Conservation (phyloP, 805 yeast species). For the Wickerhamiella lipophila region DNA sequence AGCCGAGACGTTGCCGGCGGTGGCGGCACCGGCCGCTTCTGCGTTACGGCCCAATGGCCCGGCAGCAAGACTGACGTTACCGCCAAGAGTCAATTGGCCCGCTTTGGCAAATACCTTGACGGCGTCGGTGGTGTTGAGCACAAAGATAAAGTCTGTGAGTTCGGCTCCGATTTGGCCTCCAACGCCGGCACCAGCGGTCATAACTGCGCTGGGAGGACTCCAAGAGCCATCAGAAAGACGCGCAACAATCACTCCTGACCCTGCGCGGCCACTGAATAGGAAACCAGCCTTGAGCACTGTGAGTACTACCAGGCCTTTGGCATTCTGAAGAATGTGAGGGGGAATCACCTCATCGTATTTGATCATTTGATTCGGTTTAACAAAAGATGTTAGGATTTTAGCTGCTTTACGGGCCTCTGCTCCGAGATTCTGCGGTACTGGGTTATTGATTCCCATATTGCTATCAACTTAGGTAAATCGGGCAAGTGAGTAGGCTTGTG, state of each 20-base stretch:
- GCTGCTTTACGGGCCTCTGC: slow-evolving; percentile 92
- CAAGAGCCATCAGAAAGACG: slow-evolving; percentile 88
- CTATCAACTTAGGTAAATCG: not conserved
- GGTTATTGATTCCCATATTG: slow-evolving; percentile 75
- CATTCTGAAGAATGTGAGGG: slow-evolving; percentile 70
- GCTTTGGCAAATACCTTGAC: slow-evolving; percentile 87
- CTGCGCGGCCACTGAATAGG: slow-evolving; percentile 91
- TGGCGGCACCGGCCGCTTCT: slow-evolving; percentile 93
- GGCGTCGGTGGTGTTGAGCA: slow-evolving; percentile 73
- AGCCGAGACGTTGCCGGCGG: slow-evolving; percentile 75
- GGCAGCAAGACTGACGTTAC: slow-evolving; percentile 89
- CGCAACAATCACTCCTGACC: slow-evolving; percentile 91
- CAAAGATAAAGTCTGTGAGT: slow-evolving; percentile 89
- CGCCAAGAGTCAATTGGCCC: slow-evolving; percentile 91
- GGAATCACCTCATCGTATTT: slow-evolving; percentile 86
- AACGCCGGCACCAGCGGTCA: slow-evolving; percentile 96
- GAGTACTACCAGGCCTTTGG: slow-evolving; percentile 82
- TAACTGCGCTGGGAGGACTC: slow-evolving; percentile 96
- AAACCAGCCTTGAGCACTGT: slow-evolving; percentile 97
- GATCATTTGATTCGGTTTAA: slow-evolving; percentile 86
- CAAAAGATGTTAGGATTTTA: slow-evolving; percentile 71
- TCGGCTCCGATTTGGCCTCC: slow-evolving; percentile 98
- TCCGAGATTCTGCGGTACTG: slow-evolving; percentile 79
- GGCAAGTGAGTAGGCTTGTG: no score
- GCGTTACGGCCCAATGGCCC: slow-evolving; percentile 97